phyloP scores from a whole-genome alignment of 2,329 filamentous ascomycete species.

The Cercospora citrullina region DNA sequence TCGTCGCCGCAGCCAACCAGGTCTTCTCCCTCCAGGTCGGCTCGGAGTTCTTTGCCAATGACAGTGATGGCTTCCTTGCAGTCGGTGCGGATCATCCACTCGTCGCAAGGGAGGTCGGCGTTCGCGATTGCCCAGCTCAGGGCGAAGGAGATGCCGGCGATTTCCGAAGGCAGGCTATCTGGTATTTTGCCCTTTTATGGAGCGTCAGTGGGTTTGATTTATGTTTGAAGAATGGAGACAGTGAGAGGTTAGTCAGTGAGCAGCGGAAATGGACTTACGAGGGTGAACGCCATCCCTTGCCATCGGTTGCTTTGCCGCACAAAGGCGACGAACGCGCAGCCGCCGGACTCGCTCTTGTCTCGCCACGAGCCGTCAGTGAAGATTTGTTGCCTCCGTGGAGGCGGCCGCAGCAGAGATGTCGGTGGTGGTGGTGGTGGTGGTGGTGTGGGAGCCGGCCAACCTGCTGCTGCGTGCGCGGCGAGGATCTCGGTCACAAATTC shows the following conservation, averaged over 20 bases:
- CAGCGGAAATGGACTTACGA: background rate
- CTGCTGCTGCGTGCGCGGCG: too few relatives aligned
- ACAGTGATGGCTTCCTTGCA: background rate
- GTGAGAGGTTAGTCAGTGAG: background rate
- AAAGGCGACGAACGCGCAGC: background rate
- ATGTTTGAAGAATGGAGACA: background rate
- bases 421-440: too few relatives aligned
- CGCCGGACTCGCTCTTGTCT: background rate
- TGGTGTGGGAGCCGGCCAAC: too few relatives aligned
- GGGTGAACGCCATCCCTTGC: background rate
- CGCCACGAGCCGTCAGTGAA: background rate
- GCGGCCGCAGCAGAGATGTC: too few relatives aligned
- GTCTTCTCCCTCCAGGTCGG: background rate
- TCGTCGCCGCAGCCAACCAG: background rate
- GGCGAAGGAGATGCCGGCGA: background rate
- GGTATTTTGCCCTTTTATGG: background rate
- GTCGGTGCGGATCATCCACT: background rate
- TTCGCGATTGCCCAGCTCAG: conserved; percentile 1
- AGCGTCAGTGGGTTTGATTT: background rate
- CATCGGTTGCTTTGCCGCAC: background rate
- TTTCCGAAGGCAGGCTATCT: background rate
- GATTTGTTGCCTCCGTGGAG: background rate
- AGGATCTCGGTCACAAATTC: too few relatives aligned
- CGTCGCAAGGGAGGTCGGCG: background rate
- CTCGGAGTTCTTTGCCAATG: background rate